Base-by-base conservation (phyloP, 441 rosid species). In the Brassica hybrid region DNA sequence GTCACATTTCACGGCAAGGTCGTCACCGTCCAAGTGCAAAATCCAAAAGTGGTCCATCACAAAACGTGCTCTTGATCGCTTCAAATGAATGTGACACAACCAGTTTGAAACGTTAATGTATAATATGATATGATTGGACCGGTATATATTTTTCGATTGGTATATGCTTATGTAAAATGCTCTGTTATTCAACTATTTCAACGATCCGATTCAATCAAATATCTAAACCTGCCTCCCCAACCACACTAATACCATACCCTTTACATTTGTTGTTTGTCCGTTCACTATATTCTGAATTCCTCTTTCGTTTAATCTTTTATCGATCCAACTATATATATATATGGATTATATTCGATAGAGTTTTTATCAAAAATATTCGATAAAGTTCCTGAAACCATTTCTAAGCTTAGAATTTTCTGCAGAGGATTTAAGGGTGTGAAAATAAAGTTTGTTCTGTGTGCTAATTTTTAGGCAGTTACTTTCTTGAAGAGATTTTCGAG, bases 11-110 rank as follows among this genome's bases (percentile, higher is more conserved):
- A 67, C 34, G 50, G 67, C 72, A 58, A 57, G 34, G 60, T 41
- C 32, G 72, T 32, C 67, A 48, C 52, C 19, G 34, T 5, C 58
- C 67, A 59, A 74, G 48, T 58, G 72, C 58, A 67, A 58, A 58
- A 25, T 23, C 56, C 54, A 64, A 30, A 34, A n/a, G 62, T 34
- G 70, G 71, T 65, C 77, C 71, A 54, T 34, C 71, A 14, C 66
- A 3, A 56, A 73, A 64, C 13, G 2, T 38, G 23, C 43, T 52
- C 70, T 65, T 56, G 43, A 65, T 56, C 38, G 65, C 17, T 52
- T 9, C 71, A 36, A 64, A 32, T 18, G 32, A 18, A 10, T 63
- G 34, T 73, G 70, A 73, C n/a, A 13, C 8, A 57, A 19, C 64
- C 18, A 30, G 19, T 14, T 16, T 12, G 10, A 43, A 11, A 45